Conservation (phyloP, 139 green algal genomes). For the Protoeuglena noctilucae region DNA sequence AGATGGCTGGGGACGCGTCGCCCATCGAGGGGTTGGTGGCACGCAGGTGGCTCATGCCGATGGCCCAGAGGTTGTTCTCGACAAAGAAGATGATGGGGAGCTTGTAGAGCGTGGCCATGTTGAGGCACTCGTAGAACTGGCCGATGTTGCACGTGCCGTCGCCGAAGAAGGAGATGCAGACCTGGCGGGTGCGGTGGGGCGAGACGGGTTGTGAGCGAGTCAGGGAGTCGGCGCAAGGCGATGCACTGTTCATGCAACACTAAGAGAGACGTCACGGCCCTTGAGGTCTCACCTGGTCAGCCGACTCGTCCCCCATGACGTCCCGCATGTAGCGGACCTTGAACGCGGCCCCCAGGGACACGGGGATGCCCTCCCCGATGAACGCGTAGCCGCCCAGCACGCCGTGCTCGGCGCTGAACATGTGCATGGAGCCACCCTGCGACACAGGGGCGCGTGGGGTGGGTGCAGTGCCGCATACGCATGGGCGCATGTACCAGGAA, state of each 20-base stretch:
- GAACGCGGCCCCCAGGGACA: constrained; percentile 89
- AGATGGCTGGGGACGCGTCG: constrained; percentile 77
- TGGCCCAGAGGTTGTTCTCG: constrained; percentile 98
- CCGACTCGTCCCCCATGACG: constrained; percentile 59
- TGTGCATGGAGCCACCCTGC: constrained; percentile 92
- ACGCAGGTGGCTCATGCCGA: constrained; percentile 85
- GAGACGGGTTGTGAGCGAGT: not conserved
- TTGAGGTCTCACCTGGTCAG: too few relatives aligned
- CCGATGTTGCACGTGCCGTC: constrained; percentile 94
- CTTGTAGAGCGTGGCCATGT: constrained; percentile 96
- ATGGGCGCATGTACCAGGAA: too few relatives aligned
- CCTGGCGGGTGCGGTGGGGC: constrained; percentile 9
- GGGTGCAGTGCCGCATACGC: too few relatives aligned
- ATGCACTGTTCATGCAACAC: not conserved
- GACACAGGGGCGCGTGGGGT: too few relatives aligned
- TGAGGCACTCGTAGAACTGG: constrained; percentile 91
- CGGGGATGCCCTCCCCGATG: constrained; percentile 93
- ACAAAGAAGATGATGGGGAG: constrained; percentile 97
- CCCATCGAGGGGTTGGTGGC: constrained; percentile 48
- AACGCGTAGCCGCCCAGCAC: constrained; percentile 94
- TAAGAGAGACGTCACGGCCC: too few relatives aligned
- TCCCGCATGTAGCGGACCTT: constrained; percentile 63
- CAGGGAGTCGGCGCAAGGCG: not conserved
- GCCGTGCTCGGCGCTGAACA: constrained; percentile 77
- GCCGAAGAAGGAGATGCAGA: constrained; percentile 82